A percentile compares a stretch with the other conserved stretches of the same genome.
Evolutionary conservation across 1,284 basidiomycete species (phyloP).

Genomic region (Trichosporon sp.): DNA sequence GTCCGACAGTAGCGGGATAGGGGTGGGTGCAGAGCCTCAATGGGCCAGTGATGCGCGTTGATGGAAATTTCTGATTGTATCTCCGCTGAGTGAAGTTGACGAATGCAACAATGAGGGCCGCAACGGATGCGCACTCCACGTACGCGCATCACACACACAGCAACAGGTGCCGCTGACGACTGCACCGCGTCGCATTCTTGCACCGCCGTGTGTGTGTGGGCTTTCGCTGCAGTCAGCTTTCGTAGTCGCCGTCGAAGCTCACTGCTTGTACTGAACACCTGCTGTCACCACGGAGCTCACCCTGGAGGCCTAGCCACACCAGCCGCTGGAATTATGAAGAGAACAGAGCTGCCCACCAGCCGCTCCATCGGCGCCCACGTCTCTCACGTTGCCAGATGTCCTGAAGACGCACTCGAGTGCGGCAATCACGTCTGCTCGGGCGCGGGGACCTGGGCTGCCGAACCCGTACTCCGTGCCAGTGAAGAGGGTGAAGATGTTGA

Average conservation of each 20-base stretch:
- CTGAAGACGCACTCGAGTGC: neutral
- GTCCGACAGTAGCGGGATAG: neutral
- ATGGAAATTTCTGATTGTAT: neutral
- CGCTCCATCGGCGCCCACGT: neutral
- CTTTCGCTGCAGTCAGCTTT: neutral
- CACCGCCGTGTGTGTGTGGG: neutral
- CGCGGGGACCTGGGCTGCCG: neutral
- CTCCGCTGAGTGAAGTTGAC: neutral
- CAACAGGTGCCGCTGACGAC: neutral
- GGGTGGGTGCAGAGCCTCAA: neutral
- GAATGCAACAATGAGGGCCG: neutral
- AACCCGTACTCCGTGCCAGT: neutral
- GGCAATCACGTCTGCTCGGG: neutral
- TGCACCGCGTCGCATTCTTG: neutral
- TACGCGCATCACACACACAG: neutral
- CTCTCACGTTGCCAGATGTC: neutral
- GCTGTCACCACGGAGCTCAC: too few species aligned
- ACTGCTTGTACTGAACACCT: too few species aligned
- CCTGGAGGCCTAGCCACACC: too few species aligned
- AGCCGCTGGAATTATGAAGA: neutral
- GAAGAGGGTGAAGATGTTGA: neutral
- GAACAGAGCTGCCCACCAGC: neutral
- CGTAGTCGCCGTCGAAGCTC: too few species aligned
- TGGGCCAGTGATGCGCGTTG: neutral
- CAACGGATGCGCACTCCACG: neutral